Percentiles rank a stretch among this genome's conserved stretches.
phyloP scores from a whole-genome alignment of 345 rosid species.

The Eutrema heterophyllum region DNA sequence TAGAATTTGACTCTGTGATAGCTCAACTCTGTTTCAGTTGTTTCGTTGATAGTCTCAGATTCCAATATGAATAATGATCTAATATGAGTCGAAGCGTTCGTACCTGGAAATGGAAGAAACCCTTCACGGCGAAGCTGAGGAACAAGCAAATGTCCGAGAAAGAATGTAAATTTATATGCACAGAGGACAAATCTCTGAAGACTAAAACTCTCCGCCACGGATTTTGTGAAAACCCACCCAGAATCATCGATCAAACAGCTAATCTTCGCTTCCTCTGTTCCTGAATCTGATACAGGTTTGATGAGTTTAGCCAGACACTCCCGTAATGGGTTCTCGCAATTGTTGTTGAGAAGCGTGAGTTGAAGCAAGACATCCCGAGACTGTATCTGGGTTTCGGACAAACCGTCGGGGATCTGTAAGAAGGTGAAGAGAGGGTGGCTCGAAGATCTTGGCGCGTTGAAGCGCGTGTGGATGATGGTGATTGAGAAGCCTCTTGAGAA shows the following conservation, averaged over 20 bases:
- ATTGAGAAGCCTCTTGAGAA: conserved; percentile 40
- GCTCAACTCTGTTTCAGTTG: not conserved
- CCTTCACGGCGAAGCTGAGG: conserved; percentile 27
- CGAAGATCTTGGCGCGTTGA: conserved; percentile 26
- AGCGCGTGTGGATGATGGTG: conserved; percentile 49
- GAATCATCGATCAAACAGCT: conserved; percentile 27
- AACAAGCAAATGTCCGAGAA: conserved; percentile 18
- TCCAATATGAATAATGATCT: not conserved
- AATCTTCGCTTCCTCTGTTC: not conserved
- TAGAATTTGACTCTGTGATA: not conserved
- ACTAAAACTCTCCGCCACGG: conserved; percentile 11
- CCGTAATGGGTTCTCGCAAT: conserved; percentile 8
- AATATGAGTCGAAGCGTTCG: not conserved
- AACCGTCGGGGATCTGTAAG: conserved; percentile 29
- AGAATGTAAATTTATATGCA: conserved; percentile 21
- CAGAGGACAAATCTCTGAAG: conserved; percentile 27
- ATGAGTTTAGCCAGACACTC: conserved; percentile 26
- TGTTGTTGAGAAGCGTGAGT: conserved; percentile 23
- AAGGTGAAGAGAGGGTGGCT: conserved; percentile 28
- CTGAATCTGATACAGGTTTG: not conserved
- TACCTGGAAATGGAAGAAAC: conserved; percentile 27
- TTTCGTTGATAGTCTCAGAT: no score
- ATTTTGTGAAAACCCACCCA: conserved; percentile 30
- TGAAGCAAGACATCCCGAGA: conserved; percentile 22
- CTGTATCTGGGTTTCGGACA: conserved; percentile 26